These are phyloP conservation scores for Castanea crenata DNA, from an alignment of 306 rosid genomes.

Conservation along the genomic window DNA sequence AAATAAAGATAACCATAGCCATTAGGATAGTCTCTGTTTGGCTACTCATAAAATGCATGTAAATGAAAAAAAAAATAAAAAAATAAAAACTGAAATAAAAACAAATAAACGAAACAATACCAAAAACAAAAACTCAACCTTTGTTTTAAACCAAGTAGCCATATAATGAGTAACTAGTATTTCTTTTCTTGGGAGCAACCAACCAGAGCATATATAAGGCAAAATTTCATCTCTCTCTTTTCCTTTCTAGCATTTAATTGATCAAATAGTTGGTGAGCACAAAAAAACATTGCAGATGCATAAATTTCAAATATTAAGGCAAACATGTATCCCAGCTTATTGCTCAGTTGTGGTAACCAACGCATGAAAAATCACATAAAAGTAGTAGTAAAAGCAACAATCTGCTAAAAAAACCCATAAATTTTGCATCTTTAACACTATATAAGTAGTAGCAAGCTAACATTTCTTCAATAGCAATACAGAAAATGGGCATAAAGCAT, in stretches of 20 bases:
- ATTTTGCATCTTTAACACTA: background rate
- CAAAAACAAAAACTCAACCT: background rate
- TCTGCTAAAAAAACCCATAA: background rate
- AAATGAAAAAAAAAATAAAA: too few species aligned
- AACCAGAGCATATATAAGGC: background rate
- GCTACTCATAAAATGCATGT: too few species aligned
- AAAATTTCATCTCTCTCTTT: background rate
- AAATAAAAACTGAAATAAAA: too few species aligned
- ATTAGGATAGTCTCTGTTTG: too few species aligned
- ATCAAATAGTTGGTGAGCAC: constrained; percentile 20
- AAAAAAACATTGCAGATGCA: background rate
- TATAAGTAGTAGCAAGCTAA: background rate
- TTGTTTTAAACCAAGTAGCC: background rate
- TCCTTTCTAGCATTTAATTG: background rate
- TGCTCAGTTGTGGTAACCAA: background rate
- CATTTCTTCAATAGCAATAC: background rate
- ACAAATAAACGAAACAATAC: too few species aligned
- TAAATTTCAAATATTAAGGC: background rate
- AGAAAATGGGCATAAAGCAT: background rate
- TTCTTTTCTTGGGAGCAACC: background rate
- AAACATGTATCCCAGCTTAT: too few species aligned
- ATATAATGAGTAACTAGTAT: background rate
- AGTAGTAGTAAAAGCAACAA: background rate
- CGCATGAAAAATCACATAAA: background rate
- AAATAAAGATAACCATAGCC: too few species aligned